Evolutionary conservation across 2,329 filamentous ascomycete genomes (phyloP).

Genomic region (Keithomyces neogunnii): DNA sequence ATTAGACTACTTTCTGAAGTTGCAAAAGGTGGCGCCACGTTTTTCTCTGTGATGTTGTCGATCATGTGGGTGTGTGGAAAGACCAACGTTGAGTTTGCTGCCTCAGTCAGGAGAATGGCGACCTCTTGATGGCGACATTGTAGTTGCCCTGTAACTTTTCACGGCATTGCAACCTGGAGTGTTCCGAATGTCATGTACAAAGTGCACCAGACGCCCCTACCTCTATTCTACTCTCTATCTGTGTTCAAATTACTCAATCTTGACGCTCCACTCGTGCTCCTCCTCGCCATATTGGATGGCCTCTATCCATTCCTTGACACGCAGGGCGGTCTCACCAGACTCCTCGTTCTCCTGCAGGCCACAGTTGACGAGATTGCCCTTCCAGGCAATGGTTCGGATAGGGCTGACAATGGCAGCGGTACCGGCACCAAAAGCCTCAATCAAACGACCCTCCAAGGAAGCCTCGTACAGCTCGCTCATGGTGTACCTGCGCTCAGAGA

Average conservation of each 20-base stretch:
- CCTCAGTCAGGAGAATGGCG: too few relatives aligned
- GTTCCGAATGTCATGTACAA: neutral
- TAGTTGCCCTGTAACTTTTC: too few relatives aligned
- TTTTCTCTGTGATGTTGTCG: neutral
- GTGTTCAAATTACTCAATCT: constrained; percentile 18
- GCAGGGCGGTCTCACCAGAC: constrained; percentile 74
- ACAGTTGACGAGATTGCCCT: constrained; percentile 71
- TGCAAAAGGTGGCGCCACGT: neutral
- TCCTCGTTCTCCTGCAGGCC: constrained; percentile 75
- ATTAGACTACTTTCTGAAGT: constrained; percentile 16
- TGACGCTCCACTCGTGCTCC: constrained; percentile 81
- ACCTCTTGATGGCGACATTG: too few relatives aligned
- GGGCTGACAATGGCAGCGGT: constrained; percentile 93
- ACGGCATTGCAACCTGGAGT: neutral
- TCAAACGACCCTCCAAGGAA: constrained; percentile 70
- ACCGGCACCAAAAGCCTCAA: constrained; percentile 90
- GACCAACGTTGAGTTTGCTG: too few relatives aligned
- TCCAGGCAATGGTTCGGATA: constrained; percentile 83
- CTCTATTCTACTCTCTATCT: neutral
- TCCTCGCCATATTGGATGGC: constrained; percentile 91
- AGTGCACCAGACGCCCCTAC: neutral
- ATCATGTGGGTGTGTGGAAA: neutral
- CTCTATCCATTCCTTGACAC: constrained; percentile 97
- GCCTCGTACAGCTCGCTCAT: constrained; percentile 82
- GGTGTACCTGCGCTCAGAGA: constrained; percentile 83